Percentiles rank a stretch among this genome's conserved stretches.
Evolutionary conservation across 352 stramenopile species (phyloP).

Genomic region (Globisporangium okanoganense): DNA sequence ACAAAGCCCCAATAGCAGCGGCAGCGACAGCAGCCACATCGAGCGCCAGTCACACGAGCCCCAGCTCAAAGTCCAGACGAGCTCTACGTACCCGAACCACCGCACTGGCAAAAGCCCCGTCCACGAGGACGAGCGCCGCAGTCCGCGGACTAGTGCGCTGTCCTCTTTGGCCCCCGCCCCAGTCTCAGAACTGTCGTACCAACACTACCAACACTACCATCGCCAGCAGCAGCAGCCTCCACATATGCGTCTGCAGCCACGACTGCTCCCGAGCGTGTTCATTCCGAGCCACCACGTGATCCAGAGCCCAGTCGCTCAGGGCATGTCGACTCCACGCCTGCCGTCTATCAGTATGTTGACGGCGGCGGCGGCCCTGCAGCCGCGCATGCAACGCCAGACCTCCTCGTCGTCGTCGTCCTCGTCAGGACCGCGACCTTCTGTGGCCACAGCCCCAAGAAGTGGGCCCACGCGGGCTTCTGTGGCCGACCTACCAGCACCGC

Average conservation of each 20-base stretch:
- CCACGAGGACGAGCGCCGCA: background rate
- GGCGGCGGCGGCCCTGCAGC: slow-evolving; percentile 32
- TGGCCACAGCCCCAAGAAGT: background rate
- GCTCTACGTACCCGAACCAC: background rate
- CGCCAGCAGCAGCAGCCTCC: slow-evolving; percentile 1
- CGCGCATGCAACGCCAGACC: slow-evolving; percentile 8
- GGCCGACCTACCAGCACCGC: background rate
- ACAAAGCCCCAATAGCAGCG: background rate
- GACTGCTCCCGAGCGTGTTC: background rate
- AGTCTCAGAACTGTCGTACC: background rate
- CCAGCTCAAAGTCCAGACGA: background rate
- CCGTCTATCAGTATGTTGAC: slow-evolving; percentile 52
- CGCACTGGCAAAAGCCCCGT: background rate
- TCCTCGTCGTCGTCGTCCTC: slow-evolving; percentile 7
- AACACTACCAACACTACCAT: slow-evolving; percentile 12
- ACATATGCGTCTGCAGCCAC: background rate
- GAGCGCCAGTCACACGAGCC: background rate
- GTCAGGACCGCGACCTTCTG: background rate
- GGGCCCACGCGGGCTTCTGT: background rate
- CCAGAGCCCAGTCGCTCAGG: background rate
- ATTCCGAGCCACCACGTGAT: slow-evolving; percentile 4
- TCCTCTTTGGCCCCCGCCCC: background rate
- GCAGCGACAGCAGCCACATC: background rate
- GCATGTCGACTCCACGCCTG: slow-evolving; percentile 22
- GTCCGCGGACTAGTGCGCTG: background rate